Base-by-base conservation (phyloP, 2,329 filamentous ascomycete species). In the Exophiala phaeomuriformis region DNA sequence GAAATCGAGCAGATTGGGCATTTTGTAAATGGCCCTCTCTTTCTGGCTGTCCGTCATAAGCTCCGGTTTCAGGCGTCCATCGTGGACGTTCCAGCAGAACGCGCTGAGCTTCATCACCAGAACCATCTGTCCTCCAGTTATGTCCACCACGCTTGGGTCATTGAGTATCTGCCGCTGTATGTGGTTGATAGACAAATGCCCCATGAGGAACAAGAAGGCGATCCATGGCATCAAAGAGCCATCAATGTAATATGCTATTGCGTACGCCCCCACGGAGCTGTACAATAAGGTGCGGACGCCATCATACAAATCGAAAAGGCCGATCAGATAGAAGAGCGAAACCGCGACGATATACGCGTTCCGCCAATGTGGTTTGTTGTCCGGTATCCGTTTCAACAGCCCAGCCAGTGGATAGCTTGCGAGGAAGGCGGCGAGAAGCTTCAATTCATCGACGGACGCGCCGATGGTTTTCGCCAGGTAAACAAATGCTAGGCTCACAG, bases 161-260 rank as follows among this genome's bases (percentile, higher is more conserved):
- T 86, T 77, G 37, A 79, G 73, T 37, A 83, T 80, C 69, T 95
- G 89, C 37, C 94, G 86, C 53, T 81, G 75, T 58, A 98, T 85
- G 69, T 98, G 93, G 68, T 83, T 95, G 64, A 91, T 69, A 43
- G 90, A 91, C 85, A 97, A 88, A 72, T 98, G 91, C 51, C 84
- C 85, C 91, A 98, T 97, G 53, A 95, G 75, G 66, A 95, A 96
- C 47, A 88, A 76, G 70, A 98, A 98, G 55, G 84, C 90, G 47
- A 96, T 77, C 93, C 93, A 98, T 74, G 93, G 93, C 93, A 98
- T 98, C 67, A 91, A 88, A 0, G 89, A 88, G 19, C 89, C 90
- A 61, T 89, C 80, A 42, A 97, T 75, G 67, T 84, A 90, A 61
- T 85, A 82, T 49, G 91, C 86, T 63, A 98, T 93, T 59, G 79